phyloP scores from a whole-genome alignment of 1,284 basidiomycete species.

The Irpex lacteus region DNA sequence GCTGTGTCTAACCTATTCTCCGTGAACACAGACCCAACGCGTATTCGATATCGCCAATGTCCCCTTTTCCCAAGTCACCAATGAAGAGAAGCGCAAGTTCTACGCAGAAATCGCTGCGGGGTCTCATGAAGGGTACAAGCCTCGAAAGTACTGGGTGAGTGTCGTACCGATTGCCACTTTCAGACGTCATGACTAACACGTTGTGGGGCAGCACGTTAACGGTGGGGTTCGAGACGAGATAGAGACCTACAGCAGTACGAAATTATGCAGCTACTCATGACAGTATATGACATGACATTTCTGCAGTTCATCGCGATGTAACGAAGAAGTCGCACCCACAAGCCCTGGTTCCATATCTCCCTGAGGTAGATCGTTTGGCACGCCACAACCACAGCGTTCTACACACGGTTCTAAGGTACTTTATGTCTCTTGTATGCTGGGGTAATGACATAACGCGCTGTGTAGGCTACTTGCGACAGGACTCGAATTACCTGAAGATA shows the following conservation, averaged over 20 bases:
- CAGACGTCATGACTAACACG: not conserved
- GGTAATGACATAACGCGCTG: not conserved
- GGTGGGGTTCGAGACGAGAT: not conserved
- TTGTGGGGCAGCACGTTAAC: not conserved
- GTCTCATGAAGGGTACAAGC: not conserved
- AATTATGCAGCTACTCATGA: not conserved
- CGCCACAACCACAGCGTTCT: not conserved
- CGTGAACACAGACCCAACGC: not conserved
- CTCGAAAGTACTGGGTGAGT: not conserved
- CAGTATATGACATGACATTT: not conserved
- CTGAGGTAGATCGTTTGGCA: not conserved
- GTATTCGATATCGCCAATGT: not conserved
- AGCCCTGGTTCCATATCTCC: not conserved
- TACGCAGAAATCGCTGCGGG: not conserved
- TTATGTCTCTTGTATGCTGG: not conserved
- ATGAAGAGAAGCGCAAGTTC: not conserved
- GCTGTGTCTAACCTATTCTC: not conserved
- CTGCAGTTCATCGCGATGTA: not conserved
- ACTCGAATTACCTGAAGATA: conserved; percentile 32
- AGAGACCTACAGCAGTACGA: not conserved
- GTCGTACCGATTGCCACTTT: not conserved
- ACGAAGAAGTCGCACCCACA: not conserved
- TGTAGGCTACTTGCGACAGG: conserved; percentile 41
- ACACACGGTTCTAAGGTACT: not conserved
- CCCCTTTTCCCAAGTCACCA: not conserved